phyloP scores from a whole-genome alignment of 345 rosid genomes.

The Ailanthus altissimus region DNA sequence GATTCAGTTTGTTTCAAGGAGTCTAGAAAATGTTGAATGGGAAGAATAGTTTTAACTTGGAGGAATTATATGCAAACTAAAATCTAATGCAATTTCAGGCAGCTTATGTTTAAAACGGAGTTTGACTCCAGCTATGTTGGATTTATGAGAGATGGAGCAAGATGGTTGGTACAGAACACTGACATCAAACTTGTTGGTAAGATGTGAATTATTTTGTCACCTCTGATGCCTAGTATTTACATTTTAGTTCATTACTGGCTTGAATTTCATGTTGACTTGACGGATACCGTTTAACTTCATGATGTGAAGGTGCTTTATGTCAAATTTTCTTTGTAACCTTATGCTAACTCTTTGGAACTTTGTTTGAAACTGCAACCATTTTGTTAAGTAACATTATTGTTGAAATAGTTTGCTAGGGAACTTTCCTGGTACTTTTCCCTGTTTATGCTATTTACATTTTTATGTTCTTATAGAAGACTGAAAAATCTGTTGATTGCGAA shows the following conservation, averaged over 20 bases:
- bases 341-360: background rate
- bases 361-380: background rate
- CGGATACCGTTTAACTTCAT: background rate
- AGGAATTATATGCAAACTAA: background rate
- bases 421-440: background rate
- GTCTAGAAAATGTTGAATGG: background rate
- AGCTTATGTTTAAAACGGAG: conserved; percentile 74
- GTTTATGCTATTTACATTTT: background rate
- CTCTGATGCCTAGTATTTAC: background rate
- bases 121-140: conserved; percentile 88
- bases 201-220: background rate
- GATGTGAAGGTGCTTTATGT: background rate
- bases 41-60: background rate
- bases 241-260: background rate
- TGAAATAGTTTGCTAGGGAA: background rate
- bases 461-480: background rate
- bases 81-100: conserved; percentile 42
- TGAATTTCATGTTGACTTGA: background rate
- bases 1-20: background rate
- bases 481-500: conserved; percentile 1
- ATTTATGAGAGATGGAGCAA: conserved; percentile 80
- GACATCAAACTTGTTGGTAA: conserved; percentile 87
- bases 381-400: background rate
- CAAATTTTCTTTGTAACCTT: background rate
- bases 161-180: conserved; percentile 89